Conservation (phyloP, 2,329 filamentous ascomycete genomes). For the Endoconidiophora polonica region DNA sequence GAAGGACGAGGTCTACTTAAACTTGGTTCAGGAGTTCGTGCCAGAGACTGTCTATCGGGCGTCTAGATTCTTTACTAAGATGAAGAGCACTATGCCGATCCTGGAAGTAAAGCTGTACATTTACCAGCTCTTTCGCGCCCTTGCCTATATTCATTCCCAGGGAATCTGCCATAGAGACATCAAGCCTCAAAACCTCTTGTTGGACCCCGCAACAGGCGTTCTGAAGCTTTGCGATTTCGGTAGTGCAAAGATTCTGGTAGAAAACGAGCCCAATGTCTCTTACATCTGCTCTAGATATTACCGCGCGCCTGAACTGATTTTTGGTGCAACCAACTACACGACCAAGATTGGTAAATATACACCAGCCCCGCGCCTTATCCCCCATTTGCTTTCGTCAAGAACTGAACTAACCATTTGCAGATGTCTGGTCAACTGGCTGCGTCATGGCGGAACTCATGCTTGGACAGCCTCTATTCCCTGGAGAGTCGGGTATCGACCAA, state of each 20-base stretch:
- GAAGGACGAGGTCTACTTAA: constrained; percentile 98
- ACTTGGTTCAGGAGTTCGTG: constrained; percentile 93
- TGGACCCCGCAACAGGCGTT: constrained; percentile 80
- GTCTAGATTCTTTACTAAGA: constrained; percentile 98
- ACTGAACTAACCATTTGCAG: constrained; percentile 36
- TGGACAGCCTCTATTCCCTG: constrained; percentile 91
- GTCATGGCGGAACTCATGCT: constrained; percentile 99
- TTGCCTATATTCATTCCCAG: constrained; percentile 98
- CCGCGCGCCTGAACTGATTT: constrained; percentile 92
- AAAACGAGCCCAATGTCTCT: constrained; percentile 97
- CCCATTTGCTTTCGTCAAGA: neutral
- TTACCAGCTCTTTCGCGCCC: constrained; percentile 94
- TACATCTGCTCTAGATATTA: constrained; percentile 99
- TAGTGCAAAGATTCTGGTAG: constrained; percentile 94
- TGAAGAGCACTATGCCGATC: constrained; percentile 99
- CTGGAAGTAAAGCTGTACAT: constrained; percentile 99
- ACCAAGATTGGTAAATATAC: constrained; percentile 82
- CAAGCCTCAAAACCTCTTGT: constrained; percentile 92
- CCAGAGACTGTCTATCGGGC: constrained; percentile 97
- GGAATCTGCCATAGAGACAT: constrained; percentile 98
- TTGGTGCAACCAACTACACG: constrained; percentile 97
- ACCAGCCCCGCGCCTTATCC: neutral
- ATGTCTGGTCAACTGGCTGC: constrained; percentile 98
- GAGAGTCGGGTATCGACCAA: constrained; percentile 96
- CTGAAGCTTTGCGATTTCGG: constrained; percentile 98